phyloP scores from a whole-genome alignment of 2,329 filamentous ascomycete species.

The Hymenotorrendiella dingleyae region DNA sequence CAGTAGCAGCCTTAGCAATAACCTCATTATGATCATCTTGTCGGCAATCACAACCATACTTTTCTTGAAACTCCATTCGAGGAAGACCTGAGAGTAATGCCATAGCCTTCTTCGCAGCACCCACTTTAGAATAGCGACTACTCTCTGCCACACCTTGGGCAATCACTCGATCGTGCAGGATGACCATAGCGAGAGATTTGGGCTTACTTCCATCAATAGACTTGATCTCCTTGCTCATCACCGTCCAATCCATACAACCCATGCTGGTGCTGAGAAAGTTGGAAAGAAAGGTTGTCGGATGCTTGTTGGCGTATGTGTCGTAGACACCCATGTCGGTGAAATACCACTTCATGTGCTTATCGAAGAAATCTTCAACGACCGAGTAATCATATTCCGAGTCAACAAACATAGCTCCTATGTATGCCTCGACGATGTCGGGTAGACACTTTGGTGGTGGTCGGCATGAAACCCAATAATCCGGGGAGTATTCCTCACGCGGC shows the following conservation, averaged over 20 bases:
- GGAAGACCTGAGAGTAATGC: conserved; percentile 39
- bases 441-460: conserved; percentile 66
- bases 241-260: conserved; percentile 54
- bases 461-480: conserved; percentile 64
- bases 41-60: conserved; percentile 59
- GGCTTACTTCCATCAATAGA: conserved; percentile 32
- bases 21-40: conserved; percentile 10
- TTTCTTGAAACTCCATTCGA: conserved; percentile 51
- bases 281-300: conserved; percentile 71
- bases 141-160: conserved; percentile 56
- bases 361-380: conserved; percentile 72
- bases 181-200: conserved; percentile 63
- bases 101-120: conserved; percentile 55
- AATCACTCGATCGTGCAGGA: conserved; percentile 69
- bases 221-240: conserved; percentile 41
- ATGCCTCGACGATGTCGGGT: conserved; percentile 83
- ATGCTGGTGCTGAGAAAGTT: conserved; percentile 59
- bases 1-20: conserved; percentile 8
- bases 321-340: conserved; percentile 85
- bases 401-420: conserved; percentile 85
- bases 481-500: conserved; percentile 36
- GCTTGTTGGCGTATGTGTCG: conserved; percentile 78
- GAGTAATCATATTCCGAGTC: conserved; percentile 76
- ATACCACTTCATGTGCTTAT: conserved; percentile 65
- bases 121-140: conserved; percentile 66